Percentiles rank a stretch among this genome's conserved stretches.
These are phyloP conservation scores for Malus hybrid DNA, from an alignment of 331 rosid species.

Conservation along the genomic window DNA sequence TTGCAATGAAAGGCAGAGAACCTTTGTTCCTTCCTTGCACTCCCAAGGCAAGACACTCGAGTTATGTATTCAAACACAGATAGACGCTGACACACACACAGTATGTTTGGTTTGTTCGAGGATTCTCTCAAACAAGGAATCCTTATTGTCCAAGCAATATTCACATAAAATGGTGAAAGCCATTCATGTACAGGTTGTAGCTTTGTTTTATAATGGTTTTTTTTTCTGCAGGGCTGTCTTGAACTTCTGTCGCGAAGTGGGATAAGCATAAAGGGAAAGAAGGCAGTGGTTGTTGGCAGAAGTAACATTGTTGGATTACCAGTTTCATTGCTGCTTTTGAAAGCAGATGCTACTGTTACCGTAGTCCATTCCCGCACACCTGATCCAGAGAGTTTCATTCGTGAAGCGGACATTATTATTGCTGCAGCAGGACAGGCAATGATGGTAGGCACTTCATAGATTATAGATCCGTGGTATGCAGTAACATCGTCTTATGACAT, in stretches of 20 bases:
- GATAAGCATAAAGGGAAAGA: constrained; percentile 61
- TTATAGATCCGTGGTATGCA: neutral
- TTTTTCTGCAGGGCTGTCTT: constrained; percentile 54
- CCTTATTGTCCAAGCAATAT: constrained; percentile 6
- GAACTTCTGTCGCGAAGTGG: constrained; percentile 76
- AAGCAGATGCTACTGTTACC: constrained; percentile 83
- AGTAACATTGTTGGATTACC: constrained; percentile 96
- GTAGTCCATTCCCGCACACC: constrained; percentile 64
- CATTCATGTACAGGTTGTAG: neutral
- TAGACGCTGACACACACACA: neutral
- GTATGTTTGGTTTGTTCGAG: neutral
- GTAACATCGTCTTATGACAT: neutral
- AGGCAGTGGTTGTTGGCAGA: constrained; percentile 80
- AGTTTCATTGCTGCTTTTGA: constrained; percentile 73
- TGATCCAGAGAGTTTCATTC: constrained; percentile 56
- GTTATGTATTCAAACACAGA: neutral
- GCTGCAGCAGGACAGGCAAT: constrained; percentile 91
- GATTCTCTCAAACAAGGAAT: neutral
- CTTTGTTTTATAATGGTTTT: neutral
- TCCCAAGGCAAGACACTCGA: constrained; percentile 50
- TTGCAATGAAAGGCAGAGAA: constrained; percentile 92
- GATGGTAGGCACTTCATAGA: constrained; percentile 48
- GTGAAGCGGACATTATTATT: constrained; percentile 76
- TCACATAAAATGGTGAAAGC: neutral
- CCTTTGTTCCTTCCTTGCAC: constrained; percentile 89